These are phyloP conservation scores for Colletotrichum melonis DNA, from an alignment of 2,329 filamentous ascomycete species.

Conservation along the genomic window DNA sequence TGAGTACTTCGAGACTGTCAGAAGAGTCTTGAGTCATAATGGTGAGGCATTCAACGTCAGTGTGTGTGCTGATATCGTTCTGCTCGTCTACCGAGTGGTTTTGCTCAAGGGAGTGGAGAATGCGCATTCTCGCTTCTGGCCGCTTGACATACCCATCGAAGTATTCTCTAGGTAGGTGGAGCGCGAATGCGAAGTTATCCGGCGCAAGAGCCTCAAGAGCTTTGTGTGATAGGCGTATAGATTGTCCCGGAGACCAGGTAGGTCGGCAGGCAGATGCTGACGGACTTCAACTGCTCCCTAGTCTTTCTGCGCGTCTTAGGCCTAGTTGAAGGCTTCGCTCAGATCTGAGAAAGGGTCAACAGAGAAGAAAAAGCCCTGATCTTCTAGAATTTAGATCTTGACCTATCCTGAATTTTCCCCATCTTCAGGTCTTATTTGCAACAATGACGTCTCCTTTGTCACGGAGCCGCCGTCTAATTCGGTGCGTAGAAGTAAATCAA, in stretches of 20 bases:
- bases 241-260: neutral
- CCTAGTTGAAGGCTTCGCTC: neutral
- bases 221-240: neutral
- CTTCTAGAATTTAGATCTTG: fast-evolving
- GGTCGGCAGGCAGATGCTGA: neutral
- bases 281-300: neutral
- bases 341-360: fast-evolving
- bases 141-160: neutral
- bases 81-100: neutral
- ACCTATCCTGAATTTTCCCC: neutral
- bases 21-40: neutral
- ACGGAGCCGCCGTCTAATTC: neutral
- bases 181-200: neutral
- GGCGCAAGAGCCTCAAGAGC: neutral
- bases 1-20: neutral
- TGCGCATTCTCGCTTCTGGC: neutral
- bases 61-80: neutral
- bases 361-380: neutral
- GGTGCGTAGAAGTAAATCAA: neutral
- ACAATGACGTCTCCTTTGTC: neutral
- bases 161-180: neutral
- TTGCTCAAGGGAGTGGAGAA: neutral
- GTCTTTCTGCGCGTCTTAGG: neutral
- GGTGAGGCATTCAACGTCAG: neutral
- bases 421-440: neutral